A percentile compares a stretch with the other conserved stretches of the same genome.
phyloP scores from a whole-genome alignment of 129 eudicot genomes.

The Centaurea solstitialis region DNA sequence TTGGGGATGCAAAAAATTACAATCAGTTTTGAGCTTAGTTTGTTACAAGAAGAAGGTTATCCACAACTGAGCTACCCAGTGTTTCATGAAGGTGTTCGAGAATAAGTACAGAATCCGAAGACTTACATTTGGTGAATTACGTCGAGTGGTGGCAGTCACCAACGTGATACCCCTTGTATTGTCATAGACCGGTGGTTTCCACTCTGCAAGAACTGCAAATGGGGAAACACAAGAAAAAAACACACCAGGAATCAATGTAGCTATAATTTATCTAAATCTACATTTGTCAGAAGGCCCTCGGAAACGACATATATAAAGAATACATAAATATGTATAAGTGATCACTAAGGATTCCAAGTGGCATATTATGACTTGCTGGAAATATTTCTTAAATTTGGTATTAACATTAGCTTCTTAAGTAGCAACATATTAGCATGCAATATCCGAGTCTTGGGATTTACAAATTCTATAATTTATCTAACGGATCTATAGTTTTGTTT shows the following conservation, averaged over 20 bases:
- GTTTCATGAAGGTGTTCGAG: not conserved
- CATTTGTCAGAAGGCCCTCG: not conserved
- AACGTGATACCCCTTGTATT: constrained; percentile 81
- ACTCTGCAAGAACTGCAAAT: constrained; percentile 90
- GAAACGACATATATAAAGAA: not conserved
- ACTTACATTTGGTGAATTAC: constrained; percentile 96
- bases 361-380: not conserved
- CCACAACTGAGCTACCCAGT: not conserved
- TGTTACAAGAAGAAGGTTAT: not conserved
- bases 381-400: not conserved
- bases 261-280: not conserved
- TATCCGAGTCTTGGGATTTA: not conserved
- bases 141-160: constrained; percentile 97
- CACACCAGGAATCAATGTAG: not conserved
- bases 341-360: not conserved
- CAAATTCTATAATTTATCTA: not conserved
- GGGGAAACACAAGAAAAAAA: not conserved
- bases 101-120: not conserved
- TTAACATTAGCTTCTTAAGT: not conserved
- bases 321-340: not conserved
- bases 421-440: not conserved
- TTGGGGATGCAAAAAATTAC: constrained; percentile 36
- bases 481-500: not conserved
- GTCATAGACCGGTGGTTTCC: constrained; percentile 99
- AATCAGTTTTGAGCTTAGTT: not conserved